Evolutionary conservation across 352 stramenopile species (phyloP).

Genomic region (Globisporangium iwayamae): DNA sequence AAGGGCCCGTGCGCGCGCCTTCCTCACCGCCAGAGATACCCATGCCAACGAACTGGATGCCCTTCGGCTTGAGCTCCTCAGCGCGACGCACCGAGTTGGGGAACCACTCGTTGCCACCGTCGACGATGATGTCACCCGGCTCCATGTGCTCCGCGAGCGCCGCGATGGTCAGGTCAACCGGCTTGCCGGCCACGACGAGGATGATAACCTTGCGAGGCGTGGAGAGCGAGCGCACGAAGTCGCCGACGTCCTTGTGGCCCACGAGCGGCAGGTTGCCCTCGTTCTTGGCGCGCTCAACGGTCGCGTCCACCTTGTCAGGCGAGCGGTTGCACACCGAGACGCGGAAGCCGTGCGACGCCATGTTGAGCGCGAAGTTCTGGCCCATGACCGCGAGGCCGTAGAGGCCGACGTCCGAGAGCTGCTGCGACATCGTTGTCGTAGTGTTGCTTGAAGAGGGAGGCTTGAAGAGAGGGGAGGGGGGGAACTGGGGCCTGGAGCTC

Average conservation of each 20-base stretch:
- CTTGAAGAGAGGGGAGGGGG: not conserved
- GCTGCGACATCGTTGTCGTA: conserved; percentile 31
- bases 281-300: conserved; percentile 91
- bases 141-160: conserved; percentile 87
- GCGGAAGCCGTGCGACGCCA: conserved; percentile 96
- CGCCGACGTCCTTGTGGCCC: conserved; percentile 89
- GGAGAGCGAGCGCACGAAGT: conserved; percentile 91
- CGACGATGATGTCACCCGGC: conserved; percentile 96
- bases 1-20: conserved; percentile 96
- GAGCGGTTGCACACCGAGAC: conserved; percentile 97
- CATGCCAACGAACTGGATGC: conserved; percentile 98
- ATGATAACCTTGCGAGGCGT: conserved; percentile 98
- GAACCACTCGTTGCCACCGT: conserved; percentile 99
- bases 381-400: conserved; percentile 94
- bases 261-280: conserved; percentile 95
- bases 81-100: conserved; percentile 94
- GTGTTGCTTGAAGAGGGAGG: conserved; percentile 8
- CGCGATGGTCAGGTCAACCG: conserved; percentile 92
- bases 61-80: conserved; percentile 91
- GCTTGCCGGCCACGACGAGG: conserved; percentile 97
- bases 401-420: conserved; percentile 84
- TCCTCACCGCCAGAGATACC: conserved; percentile 98
- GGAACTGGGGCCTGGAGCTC: conserved; percentile 19
- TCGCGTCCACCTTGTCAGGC: conserved; percentile 95
- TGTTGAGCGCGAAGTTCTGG: conserved; percentile 99